These are phyloP conservation scores for Nicotiana undulata DNA, from an alignment of 257 asterid species.

Conservation along the genomic window DNA sequence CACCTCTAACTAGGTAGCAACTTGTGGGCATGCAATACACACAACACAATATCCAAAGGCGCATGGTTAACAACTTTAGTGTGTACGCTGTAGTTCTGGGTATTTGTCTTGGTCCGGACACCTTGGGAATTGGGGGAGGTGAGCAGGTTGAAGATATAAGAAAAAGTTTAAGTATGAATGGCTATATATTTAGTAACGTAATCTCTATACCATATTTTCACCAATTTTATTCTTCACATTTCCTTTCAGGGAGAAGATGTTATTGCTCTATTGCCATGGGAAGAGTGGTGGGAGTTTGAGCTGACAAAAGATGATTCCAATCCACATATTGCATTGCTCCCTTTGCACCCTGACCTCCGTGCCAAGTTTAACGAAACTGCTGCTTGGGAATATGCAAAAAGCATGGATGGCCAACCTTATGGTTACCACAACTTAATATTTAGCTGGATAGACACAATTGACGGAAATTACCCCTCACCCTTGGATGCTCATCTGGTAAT, in stretches of 20 bases:
- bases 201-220: background rate
- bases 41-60: background rate
- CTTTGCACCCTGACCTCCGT: constrained; percentile 65
- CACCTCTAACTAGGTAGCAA: background rate
- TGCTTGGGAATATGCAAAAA: constrained; percentile 88
- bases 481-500: constrained; percentile 86
- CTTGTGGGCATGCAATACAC: background rate
- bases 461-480: constrained; percentile 74
- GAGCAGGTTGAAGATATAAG: background rate
- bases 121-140: background rate
- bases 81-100: background rate
- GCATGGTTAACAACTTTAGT: background rate
- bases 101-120: background rate
- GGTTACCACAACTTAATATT: constrained; percentile 93
- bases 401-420: constrained; percentile 71
- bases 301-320: constrained; percentile 66
- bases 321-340: constrained; percentile 89
- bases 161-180: background rate
- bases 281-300: constrained; percentile 94
- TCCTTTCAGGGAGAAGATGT: constrained; percentile 63
- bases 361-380: constrained; percentile 80
- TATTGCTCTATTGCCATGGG: constrained; percentile 82
- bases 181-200: background rate
- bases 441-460: constrained; percentile 90
- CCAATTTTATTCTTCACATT: constrained; percentile 4